Base-by-base conservation (phyloP, 495 filamentous ascomycete genomes). In the Cudoniella acicularis region DNA sequence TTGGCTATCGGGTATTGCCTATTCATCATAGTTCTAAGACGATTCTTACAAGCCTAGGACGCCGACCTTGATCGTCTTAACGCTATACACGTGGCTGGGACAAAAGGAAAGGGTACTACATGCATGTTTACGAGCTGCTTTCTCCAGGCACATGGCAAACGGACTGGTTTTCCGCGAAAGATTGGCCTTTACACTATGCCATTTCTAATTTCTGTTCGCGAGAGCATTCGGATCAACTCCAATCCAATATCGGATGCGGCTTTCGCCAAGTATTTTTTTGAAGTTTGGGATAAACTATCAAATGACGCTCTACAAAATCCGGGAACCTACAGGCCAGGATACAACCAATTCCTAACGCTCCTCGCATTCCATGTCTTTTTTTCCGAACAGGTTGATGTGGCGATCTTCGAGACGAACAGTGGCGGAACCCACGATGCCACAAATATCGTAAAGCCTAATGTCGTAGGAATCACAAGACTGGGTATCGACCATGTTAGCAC, bases 341-440 rank as follows among this genome's bases (percentile, higher is more conserved):
- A 70, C 61, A 64, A 77, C 24, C 77, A 76, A 61, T 48, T 74
- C 66, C 73, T 97, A 50, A 95, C 91, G 0, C 74, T 97, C 4
- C 87, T 96, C 83, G 90, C 90, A 22, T 90, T 92, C 68, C 90
- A 96, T 64, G 80, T 90, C 10, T 97, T 90, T 66, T 59, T 96
- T 48, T 77, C 79, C 46, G 89, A 94, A 69, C 84, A 83, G 10
- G 85, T 96, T 10, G 82, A 93, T 55, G 83, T 82, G 0, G 89
- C 91, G 1, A 79, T 96, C 1, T 91, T 95, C 49, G 93, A 96
- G 69, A 92, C 89, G 50, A 91, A 92, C 4, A 88, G 96, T 54
- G 92, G 92, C 6, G 92, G 92, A 30, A 89, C 96, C 72, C 92
- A 87, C 64, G 92, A 97, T 59, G 87, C 87, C 26, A 97, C 92